These are phyloP conservation scores for Melanomma pulvis-pyrius DNA, from an alignment of 495 filamentous ascomycete species.

Conservation along the genomic window DNA sequence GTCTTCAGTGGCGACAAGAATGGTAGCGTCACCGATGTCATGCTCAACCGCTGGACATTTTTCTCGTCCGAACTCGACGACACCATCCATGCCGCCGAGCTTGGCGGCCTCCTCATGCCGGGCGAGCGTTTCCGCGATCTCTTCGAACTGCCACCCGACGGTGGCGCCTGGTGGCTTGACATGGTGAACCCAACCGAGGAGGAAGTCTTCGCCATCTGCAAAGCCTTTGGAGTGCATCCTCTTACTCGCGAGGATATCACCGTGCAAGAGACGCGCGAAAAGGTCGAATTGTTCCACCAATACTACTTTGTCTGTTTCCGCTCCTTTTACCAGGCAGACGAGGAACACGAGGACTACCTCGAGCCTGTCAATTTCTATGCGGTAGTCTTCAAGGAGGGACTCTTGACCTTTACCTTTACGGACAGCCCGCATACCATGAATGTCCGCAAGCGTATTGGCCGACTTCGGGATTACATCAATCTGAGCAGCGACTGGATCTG, in stretches of 20 bases:
- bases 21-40: conserved; percentile 37
- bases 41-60: conserved; percentile 74
- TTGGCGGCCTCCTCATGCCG: conserved; percentile 83
- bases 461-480: conserved; percentile 88
- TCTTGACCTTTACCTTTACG: conserved; percentile 88
- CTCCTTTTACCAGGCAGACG: conserved; percentile 83
- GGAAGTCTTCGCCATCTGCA: conserved; percentile 83
- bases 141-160: conserved; percentile 75
- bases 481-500: conserved; percentile 98
- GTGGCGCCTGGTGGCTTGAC: conserved; percentile 89
- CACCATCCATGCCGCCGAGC: conserved; percentile 84
- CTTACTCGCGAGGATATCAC: conserved; percentile 93
- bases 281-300: conserved; percentile 94
- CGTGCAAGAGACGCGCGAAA: conserved; percentile 92
- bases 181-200: conserved; percentile 87
- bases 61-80: conserved; percentile 92
- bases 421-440: conserved; percentile 81
- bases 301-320: conserved; percentile 99
- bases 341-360: conserved; percentile 72
- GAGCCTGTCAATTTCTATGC: conserved; percentile 96
- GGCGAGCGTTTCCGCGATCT: conserved; percentile 87
- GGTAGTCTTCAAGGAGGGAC: conserved; percentile 93
- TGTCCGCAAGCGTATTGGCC: conserved; percentile 88
- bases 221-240: conserved; percentile 90
- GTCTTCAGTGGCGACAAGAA: conserved; percentile 16